These are phyloP conservation scores for Spathaspora sp. DNA, from an alignment of 805 yeast genomes.

Conservation along the genomic window DNA sequence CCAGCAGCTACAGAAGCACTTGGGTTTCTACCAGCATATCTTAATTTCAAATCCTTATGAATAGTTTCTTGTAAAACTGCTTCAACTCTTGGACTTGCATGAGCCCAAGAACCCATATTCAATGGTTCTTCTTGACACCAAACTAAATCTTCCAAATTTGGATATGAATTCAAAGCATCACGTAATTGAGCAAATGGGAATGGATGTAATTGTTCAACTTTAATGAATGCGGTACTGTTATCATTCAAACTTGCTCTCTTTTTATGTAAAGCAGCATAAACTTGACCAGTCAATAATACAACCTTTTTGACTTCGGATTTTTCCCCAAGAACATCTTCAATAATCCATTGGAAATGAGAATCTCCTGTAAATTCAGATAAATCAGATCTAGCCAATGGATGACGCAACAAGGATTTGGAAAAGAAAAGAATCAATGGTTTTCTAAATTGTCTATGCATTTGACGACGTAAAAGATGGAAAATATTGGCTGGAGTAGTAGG, in stretches of 20 bases:
- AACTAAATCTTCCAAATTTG: slow-evolving; percentile 80
- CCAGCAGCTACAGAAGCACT: slow-evolving; percentile 99
- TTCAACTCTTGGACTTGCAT: slow-evolving; percentile 80
- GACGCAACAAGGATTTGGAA: slow-evolving; percentile 93
- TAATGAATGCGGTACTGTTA: slow-evolving; percentile 82
- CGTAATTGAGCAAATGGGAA: slow-evolving; percentile 68
- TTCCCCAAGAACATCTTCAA: slow-evolving; percentile 88
- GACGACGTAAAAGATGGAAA: slow-evolving; percentile 97
- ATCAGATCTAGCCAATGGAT: slow-evolving; percentile 91
- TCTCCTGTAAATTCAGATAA: slow-evolving; percentile 82
- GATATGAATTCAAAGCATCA: slow-evolving; percentile 76
- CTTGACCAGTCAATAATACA: slow-evolving; percentile 86
- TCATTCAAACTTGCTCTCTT: slow-evolving; percentile 74
- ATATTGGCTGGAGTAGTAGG: slow-evolving; percentile 97
- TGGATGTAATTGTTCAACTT: slow-evolving; percentile 77
- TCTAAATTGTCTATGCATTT: slow-evolving; percentile 98
- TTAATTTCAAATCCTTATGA: slow-evolving; percentile 53
- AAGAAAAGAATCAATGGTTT: slow-evolving; percentile 83
- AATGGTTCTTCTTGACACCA: slow-evolving; percentile 99
- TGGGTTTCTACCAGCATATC: slow-evolving; percentile 98
- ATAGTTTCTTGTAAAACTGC: slow-evolving; percentile 74
- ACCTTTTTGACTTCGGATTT: slow-evolving; percentile 82
- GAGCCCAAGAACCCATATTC: slow-evolving; percentile 97
- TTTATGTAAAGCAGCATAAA: slow-evolving; percentile 86
- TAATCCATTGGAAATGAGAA: slow-evolving; percentile 91